Evolutionary conservation across 2,329 filamentous ascomycete species (phyloP), one percentile per base, ranked within the genome.

Genomic region (Diplodia mutila): DNA sequence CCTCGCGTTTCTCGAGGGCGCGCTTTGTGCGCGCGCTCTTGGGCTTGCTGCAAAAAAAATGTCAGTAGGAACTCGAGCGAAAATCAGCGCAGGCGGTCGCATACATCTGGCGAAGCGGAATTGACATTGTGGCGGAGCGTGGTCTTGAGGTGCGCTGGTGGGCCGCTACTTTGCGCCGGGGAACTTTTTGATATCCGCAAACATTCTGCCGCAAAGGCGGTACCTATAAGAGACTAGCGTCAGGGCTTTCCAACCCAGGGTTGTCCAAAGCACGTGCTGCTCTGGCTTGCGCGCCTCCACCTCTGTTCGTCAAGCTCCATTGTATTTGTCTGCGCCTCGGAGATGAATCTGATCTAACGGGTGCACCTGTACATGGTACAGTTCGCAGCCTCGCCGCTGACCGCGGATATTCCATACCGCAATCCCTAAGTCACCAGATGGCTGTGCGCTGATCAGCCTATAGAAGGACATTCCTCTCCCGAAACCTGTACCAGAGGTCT

Each of bases 1-100:
- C 92, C 76, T 92, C 94, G 76, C 92, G 91, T 82, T 96, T 94
- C 79, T 97, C 95, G 77, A 98, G 89, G 71, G 92, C 94, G 74
- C 95, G 91, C 86, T 97, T 97, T 68, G 93, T 95, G 84, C 95
- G 93, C 73, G 94, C 93, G 81, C 89, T 92, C 75, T 89, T 89
- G 68, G 90, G 87, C 82, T 90, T 90, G 71, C 87, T 89, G 32
- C 18, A 21, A 27, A 25, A 14, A 21, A 51, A 11, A 12, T 3
- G 57, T 64, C 18, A 53, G 46, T 11, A 3, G 8, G 25, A 1
- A 25, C 9, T 14, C 8, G 16, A 3, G n/a, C 9, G n/a, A n/a
- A 16, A 11, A 2, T 4, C 2, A 32, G 29, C 6, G 12, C 23
- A 4, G 12, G 37, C 18, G n/a, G 25, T 18, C 25, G 29, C 66